These are phyloP conservation scores for Wickerhamiella kazuoi DNA, from an alignment of 805 yeast species.

Conservation along the genomic window DNA sequence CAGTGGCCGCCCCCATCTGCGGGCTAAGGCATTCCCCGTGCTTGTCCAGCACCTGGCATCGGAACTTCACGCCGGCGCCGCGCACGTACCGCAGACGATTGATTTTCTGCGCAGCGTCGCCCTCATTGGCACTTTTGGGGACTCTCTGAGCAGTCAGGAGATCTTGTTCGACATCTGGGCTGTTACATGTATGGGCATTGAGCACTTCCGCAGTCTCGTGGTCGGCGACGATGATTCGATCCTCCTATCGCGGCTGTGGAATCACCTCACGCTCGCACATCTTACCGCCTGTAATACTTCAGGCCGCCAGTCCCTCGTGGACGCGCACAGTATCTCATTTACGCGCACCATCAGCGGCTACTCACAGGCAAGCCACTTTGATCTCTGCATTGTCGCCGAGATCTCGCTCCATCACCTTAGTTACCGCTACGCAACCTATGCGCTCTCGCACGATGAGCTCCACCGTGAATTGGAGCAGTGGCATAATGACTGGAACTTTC, in stretches of 20 bases:
- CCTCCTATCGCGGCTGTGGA: conserved; percentile 39
- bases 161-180: conserved; percentile 53
- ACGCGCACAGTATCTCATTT: conserved; percentile 38
- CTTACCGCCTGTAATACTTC: conserved; percentile 45
- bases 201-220: conserved; percentile 32
- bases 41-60: conserved; percentile 30
- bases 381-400: conserved; percentile 69
- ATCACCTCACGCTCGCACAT: conserved; percentile 52
- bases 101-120: conserved; percentile 57
- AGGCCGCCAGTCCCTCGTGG: conserved; percentile 48
- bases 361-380: conserved; percentile 53
- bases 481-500: conserved; percentile 52
- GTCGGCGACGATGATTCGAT: background rate
- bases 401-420: conserved; percentile 41
- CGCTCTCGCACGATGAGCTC: conserved; percentile 22
- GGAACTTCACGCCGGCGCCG: conserved; percentile 31
- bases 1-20: conserved; percentile 27
- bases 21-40: conserved; percentile 26
- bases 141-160: conserved; percentile 37
- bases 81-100: conserved; percentile 29
- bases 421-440: conserved; percentile 37
- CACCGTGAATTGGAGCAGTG: conserved; percentile 37
- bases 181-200: conserved; percentile 45
- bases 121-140: conserved; percentile 45
- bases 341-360: conserved; percentile 41